Evolutionary conservation across 2,329 filamentous ascomycete species (phyloP).

Genomic region (Exophiala viscosa): DNA sequence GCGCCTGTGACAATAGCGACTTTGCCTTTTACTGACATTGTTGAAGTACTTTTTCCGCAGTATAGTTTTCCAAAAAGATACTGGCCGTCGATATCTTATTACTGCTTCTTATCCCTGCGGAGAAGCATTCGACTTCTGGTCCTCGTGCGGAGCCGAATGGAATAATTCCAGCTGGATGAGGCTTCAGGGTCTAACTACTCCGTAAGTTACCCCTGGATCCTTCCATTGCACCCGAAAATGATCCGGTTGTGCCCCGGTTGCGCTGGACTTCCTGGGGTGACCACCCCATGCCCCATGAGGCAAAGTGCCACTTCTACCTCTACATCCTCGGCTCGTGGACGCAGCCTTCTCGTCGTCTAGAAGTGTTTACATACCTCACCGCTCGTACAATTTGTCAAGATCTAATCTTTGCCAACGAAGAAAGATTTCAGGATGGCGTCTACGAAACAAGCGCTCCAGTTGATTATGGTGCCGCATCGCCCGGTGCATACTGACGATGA

Average conservation of each 20-base stretch:
- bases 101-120: neutral
- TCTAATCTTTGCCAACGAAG: too few relatives aligned
- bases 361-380: too few relatives aligned
- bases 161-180: neutral
- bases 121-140: neutral
- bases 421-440: too few relatives aligned
- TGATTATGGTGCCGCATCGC: constrained; percentile 16
- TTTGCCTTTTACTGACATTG: constrained; percentile 29
- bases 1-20: constrained; percentile 36
- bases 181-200: neutral
- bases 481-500: constrained; percentile 14
- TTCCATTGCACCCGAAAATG: neutral
- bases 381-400: too few relatives aligned
- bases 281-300: too few relatives aligned
- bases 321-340: too few relatives aligned
- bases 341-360: too few relatives aligned
- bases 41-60: neutral
- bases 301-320: too few relatives aligned
- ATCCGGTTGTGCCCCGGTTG: too few relatives aligned
- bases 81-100: neutral
- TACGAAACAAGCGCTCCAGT: too few relatives aligned
- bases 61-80: neutral
- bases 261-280: too few relatives aligned
- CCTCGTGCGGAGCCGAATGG: neutral
- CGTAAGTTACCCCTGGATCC: neutral